Evolutionary conservation across 1,139 yeast genomes (phyloP).

Genomic region (Geotrichum klebahnii): DNA sequence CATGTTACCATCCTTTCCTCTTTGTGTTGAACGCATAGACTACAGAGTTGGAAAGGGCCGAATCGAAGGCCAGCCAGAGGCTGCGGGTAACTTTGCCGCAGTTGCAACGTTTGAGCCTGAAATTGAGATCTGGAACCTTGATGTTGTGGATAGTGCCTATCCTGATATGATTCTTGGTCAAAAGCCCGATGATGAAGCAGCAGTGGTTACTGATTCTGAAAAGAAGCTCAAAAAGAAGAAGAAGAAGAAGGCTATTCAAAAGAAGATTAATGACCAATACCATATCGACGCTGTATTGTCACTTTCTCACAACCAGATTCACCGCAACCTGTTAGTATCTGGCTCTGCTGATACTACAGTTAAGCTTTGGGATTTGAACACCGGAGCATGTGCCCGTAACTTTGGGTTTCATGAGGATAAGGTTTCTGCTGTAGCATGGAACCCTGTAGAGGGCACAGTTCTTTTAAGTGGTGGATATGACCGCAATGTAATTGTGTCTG

Average conservation of each 20-base stretch:
- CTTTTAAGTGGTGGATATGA: conserved; percentile 93
- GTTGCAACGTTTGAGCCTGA: conserved; percentile 96
- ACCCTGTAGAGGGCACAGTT: conserved; percentile 67
- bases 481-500: conserved; percentile 70
- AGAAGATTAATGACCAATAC: conserved; percentile 61
- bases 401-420: conserved; percentile 62
- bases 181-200: conserved; percentile 50
- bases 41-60: conserved; percentile 44
- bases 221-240: conserved; percentile 44
- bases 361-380: conserved; percentile 87
- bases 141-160: conserved; percentile 86
- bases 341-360: conserved; percentile 95
- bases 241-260: conserved; percentile 50
- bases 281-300: conserved; percentile 94
- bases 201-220: conserved; percentile 37
- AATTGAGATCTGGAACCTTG: conserved; percentile 95
- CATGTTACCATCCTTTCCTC: conserved; percentile 95
- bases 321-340: conserved; percentile 83
- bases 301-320: conserved; percentile 72
- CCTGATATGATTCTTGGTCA: conserved; percentile 93
- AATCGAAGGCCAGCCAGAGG: conserved; percentile 34
- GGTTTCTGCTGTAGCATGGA: conserved; percentile 88
- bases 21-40: conserved; percentile 93
- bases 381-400: conserved; percentile 60
- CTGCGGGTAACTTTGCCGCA: conserved; percentile 83